A percentile compares a stretch with the other conserved stretches of the same genome.
Conservation (phyloP, 129 eudicot species). For the Flaveria ramosissima region DNA sequence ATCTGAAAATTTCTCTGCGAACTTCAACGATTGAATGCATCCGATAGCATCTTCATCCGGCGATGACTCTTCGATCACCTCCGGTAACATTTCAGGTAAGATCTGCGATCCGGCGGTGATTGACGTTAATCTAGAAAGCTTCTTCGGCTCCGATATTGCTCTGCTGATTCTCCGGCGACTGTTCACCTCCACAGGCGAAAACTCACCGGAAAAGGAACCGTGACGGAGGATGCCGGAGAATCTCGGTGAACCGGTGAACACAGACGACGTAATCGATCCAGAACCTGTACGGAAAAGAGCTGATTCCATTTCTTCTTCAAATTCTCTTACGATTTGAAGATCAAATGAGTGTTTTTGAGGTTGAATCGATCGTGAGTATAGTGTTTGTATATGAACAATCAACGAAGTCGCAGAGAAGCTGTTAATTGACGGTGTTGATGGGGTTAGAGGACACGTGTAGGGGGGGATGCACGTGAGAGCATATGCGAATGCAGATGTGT, state of each 20-base stretch:
- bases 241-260: slow-evolving; percentile 35
- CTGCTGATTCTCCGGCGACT: slow-evolving; percentile 41
- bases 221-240: slow-evolving; percentile 25
- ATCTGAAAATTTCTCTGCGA: slow-evolving; percentile 38
- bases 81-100: slow-evolving; percentile 48
- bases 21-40: slow-evolving; percentile 38
- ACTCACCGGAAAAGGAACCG: slow-evolving; percentile 25
- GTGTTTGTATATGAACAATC: neutral
- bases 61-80: slow-evolving; percentile 41
- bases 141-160: slow-evolving; percentile 49
- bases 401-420: neutral
- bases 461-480: slow-evolving; percentile 26
- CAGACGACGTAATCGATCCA: slow-evolving; percentile 33
- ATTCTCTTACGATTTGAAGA: neutral
- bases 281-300: slow-evolving; percentile 59
- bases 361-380: neutral
- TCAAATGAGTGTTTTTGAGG: neutral
- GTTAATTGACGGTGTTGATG: slow-evolving; percentile 12
- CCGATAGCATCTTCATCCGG: slow-evolving; percentile 30
- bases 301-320: slow-evolving; percentile 37
- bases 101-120: slow-evolving; percentile 42
- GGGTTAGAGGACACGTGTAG: slow-evolving; percentile 24
- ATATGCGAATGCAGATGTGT: slow-evolving; percentile 8
- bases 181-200: neutral
- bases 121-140: slow-evolving; percentile 28